Evolutionary conservation across 768 basidiomycete genomes (phyloP), one percentile per base, ranked within the genome.

Genomic region (Trametes punicea): DNA sequence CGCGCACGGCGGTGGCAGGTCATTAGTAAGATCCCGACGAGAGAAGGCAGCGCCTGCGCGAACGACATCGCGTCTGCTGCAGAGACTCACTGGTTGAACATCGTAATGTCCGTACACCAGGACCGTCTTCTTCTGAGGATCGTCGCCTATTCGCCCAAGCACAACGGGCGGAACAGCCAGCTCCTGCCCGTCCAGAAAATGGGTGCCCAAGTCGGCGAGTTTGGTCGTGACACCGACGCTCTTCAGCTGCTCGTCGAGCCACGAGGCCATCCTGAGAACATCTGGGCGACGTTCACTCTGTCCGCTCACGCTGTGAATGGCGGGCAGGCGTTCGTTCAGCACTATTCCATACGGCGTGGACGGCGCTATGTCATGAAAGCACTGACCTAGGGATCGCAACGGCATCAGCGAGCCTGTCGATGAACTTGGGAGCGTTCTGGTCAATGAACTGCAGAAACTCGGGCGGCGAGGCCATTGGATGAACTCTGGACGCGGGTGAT

Each of bases 41-140:
- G n/a, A n/a, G n/a, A n/a, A n/a, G n/a, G n/a, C 18, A 46, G 16
- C 49, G 6, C 11, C 18, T 46, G 30, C 9, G 6, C 26, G 21
- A 9, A 29, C 23, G 27, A 38, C 20, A 18, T 8, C 4, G 23
- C 13, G 23, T 20, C 16, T 27, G 40, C 1, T 25, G 18, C 1
- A n/a, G 8, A 46, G 6, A 70, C 82, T 46, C 57, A 90, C 90
- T 8, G 95, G 94, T 65, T 97, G 95, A 4, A 97, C 95, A 68
- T 97, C 94, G 66, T 92, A 96, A 70, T 98, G 95, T 2, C 93
- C 96, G 67, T 98, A 98, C 23, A 98, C 73, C 18, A 96, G 79
- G 29, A 98, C 84, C 0, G 94, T 98, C 81, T 90, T 95, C 83
- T 98, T 98, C 66, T 75, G 81, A 13, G 83, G 83, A 71, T 97